phyloP scores from a whole-genome alignment of 139 green algal genomes.

The Pleodorina starrii region DNA sequence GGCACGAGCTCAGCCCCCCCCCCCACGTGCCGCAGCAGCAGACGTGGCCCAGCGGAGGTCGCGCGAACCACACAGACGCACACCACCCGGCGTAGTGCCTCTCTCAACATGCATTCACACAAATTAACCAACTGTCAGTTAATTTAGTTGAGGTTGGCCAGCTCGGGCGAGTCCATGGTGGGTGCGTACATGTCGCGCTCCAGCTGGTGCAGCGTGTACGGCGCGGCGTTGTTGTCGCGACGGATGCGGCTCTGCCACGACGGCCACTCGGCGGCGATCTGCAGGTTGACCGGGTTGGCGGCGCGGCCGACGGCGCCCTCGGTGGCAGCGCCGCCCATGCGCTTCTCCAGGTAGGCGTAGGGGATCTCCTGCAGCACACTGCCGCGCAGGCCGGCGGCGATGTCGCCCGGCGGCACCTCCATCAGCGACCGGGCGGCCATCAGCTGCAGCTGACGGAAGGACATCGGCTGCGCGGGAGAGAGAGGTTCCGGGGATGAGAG shows the following conservation, averaged over 20 bases:
- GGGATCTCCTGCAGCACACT: constrained; percentile 65
- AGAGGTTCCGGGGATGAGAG: background rate
- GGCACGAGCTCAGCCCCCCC: too few relatives aligned
- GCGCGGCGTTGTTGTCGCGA: constrained; percentile 51
- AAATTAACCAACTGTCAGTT: too few relatives aligned
- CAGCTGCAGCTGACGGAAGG: constrained; percentile 64
- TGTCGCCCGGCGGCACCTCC: constrained; percentile 45
- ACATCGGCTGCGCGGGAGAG: constrained; percentile 42
- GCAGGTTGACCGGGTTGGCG: constrained; percentile 56
- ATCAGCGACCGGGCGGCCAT: constrained; percentile 52
- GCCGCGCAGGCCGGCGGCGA: constrained; percentile 57
- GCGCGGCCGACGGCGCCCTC: constrained; percentile 22
- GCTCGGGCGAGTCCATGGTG: constrained; percentile 52
- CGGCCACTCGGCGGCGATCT: constrained; percentile 59
- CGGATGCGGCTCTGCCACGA: constrained; percentile 55
- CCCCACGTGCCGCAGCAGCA: too few relatives aligned
- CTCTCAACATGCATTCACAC: too few relatives aligned
- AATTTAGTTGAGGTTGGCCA: constrained; percentile 17
- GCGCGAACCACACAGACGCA: too few relatives aligned
- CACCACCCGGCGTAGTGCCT: too few relatives aligned
- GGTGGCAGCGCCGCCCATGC: constrained; percentile 60
- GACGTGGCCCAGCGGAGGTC: too few relatives aligned
- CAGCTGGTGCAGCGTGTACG: constrained; percentile 53
- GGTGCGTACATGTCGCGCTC: constrained; percentile 49
- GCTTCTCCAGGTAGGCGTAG: constrained; percentile 62